Percentiles rank a stretch among this genome's conserved stretches.
phyloP scores from a whole-genome alignment of 1,284 basidiomycete species.

The Ganoderma multipileum region DNA sequence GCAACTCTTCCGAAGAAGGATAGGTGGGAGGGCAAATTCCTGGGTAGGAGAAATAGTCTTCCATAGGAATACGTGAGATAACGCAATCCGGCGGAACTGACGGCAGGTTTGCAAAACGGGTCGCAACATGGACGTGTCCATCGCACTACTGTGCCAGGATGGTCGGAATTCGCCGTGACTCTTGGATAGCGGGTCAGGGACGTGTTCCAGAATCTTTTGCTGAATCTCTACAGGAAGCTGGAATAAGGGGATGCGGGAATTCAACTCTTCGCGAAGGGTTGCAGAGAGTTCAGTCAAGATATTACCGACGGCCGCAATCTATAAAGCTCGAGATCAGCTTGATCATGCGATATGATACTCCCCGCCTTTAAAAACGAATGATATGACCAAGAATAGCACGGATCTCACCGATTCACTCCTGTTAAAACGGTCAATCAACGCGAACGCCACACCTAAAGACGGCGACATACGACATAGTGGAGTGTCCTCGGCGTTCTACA shows the following conservation, averaged over 20 bases:
- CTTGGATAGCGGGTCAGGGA: not conserved
- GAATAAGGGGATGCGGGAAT: not conserved
- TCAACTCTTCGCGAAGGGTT: not conserved
- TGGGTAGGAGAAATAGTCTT: not conserved
- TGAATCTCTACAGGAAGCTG: not conserved
- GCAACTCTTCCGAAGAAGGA: not conserved
- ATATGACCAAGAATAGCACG: not conserved
- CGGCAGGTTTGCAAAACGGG: constrained; percentile 1
- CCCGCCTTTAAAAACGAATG: no score
- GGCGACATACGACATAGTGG: not conserved
- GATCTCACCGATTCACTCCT: not conserved
- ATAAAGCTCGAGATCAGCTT: not conserved
- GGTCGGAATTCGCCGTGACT: not conserved
- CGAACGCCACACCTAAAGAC: not conserved
- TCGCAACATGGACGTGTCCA: not conserved
- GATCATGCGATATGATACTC: not conserved
- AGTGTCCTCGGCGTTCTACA: not conserved
- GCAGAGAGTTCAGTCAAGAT: not conserved
- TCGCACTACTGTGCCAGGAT: not conserved
- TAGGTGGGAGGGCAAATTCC: not conserved
- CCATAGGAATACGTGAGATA: not conserved
- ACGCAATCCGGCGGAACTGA: not conserved
- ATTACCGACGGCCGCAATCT: not conserved
- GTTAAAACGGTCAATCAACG: not conserved
- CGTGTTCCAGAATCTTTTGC: not conserved